Percentiles rank a stretch among this genome's conserved stretches.
phyloP scores from a whole-genome alignment of 768 basidiomycete genomes.

The Leccinellum albellum region DNA sequence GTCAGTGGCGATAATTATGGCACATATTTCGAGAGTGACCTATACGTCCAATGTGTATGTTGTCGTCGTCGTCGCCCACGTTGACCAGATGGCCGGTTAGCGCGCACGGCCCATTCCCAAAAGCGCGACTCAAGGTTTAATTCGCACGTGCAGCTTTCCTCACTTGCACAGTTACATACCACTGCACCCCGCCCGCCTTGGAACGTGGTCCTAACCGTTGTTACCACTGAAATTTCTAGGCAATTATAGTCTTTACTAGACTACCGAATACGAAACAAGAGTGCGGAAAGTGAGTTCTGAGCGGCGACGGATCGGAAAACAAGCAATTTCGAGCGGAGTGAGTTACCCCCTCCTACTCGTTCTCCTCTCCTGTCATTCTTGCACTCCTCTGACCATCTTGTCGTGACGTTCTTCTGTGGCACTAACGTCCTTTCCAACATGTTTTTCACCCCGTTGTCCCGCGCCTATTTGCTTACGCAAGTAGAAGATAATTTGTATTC shows the following conservation, averaged over 20 bases:
- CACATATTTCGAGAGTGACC: constrained; percentile 7
- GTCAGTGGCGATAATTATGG: constrained; percentile 26
- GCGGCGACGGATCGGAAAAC: constrained; percentile 37
- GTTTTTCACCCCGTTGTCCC: constrained; percentile 14
- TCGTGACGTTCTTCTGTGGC: neutral
- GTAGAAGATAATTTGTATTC: constrained; percentile 21
- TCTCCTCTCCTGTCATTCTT: constrained; percentile 1
- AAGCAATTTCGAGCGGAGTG: constrained; percentile 37
- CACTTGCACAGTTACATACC: constrained; percentile 28
- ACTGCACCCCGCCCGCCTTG: constrained; percentile 15
- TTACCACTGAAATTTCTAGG: constrained; percentile 8
- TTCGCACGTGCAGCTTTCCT: constrained; percentile 33
- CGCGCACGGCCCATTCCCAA: constrained; percentile 27
- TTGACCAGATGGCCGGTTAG: constrained; percentile 8
- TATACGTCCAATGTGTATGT: neutral
- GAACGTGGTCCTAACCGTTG: constrained; percentile 6
- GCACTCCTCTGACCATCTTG: constrained; percentile 2
- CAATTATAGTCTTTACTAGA: constrained; percentile 1
- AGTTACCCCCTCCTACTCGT: constrained; percentile 14
- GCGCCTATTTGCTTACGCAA: constrained; percentile 33
- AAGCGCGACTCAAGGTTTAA: constrained; percentile 27
- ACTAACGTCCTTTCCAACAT: constrained; percentile 18
- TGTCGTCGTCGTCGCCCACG: constrained; percentile 22
- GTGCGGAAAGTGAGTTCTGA: constrained; percentile 28
- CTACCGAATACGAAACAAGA: constrained; percentile 10